Percentiles rank a stretch among this genome's conserved stretches.
phyloP scores from a whole-genome alignment of 1,284 basidiomycete genomes.

The Ustilago trichophora region DNA sequence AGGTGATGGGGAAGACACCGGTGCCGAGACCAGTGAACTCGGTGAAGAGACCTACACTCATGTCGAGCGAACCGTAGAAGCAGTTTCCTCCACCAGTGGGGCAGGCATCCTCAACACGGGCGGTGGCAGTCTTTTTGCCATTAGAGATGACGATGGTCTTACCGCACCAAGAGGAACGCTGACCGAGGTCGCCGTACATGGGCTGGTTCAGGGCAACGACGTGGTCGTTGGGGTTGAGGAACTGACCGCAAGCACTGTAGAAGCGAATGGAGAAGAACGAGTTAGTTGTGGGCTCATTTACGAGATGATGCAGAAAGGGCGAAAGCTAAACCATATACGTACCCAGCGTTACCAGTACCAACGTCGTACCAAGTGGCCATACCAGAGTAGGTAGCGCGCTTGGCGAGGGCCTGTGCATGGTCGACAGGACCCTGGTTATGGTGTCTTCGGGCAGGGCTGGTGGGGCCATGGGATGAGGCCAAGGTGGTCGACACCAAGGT shows the following conservation, averaged over 20 bases:
- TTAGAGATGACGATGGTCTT: constrained; percentile 56
- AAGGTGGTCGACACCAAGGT: constrained; percentile 27
- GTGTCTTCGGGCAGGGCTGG: constrained; percentile 23
- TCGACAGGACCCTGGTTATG: constrained; percentile 25
- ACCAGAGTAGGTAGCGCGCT: constrained; percentile 48
- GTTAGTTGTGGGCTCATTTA: not conserved
- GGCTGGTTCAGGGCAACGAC: constrained; percentile 61
- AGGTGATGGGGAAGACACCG: constrained; percentile 55
- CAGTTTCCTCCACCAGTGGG: constrained; percentile 57
- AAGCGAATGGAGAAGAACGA: not conserved
- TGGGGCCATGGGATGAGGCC: constrained; percentile 24
- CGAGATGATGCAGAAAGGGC: not conserved
- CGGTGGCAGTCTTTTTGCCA: constrained; percentile 48
- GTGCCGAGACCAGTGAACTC: constrained; percentile 50
- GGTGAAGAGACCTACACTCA: constrained; percentile 59
- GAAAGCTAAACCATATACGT: constrained; percentile 3
- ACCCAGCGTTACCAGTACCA: constrained; percentile 55
- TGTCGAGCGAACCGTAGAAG: constrained; percentile 56
- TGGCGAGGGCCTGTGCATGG: constrained; percentile 30
- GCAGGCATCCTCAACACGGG: constrained; percentile 56
- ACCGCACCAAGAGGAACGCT: constrained; percentile 52
- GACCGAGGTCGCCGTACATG: constrained; percentile 52
- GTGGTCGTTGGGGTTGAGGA: constrained; percentile 41
- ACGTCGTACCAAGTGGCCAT: constrained; percentile 60
- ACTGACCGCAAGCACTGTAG: constrained; percentile 53